phyloP scores from a whole-genome alignment of 2,329 filamentous ascomycete genomes.

The Dactylellina sp. region DNA sequence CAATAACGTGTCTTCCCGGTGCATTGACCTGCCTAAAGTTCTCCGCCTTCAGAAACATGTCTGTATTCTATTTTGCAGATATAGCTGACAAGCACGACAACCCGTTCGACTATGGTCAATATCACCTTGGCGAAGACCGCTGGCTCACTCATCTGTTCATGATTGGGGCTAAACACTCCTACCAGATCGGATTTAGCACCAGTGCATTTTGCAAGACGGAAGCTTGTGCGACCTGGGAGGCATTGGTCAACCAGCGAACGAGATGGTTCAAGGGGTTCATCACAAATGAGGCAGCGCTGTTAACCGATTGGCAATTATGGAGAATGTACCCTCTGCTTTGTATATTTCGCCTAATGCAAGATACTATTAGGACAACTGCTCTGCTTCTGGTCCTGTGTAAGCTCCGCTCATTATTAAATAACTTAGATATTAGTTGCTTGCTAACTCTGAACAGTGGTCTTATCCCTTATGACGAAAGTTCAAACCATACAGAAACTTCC shows the following conservation, averaged over 20 bases:
- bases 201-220: constrained; percentile 99
- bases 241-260: constrained; percentile 90
- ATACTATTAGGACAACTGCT: constrained; percentile 94
- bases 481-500: constrained; percentile 82
- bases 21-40: constrained; percentile 96
- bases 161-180: constrained; percentile 91
- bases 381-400: constrained; percentile 73
- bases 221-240: constrained; percentile 77
- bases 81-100: constrained; percentile 96
- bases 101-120: constrained; percentile 95
- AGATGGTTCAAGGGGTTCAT: constrained; percentile 98
- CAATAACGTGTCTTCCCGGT: constrained; percentile 93
- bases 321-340: constrained; percentile 87
- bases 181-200: constrained; percentile 98
- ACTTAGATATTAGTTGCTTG: neutral
- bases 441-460: constrained; percentile 74
- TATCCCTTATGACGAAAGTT: constrained; percentile 86
- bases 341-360: constrained; percentile 90
- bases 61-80: constrained; percentile 97
- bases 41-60: constrained; percentile 95
- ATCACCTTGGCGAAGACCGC: constrained; percentile 91
- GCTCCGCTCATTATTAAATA: neutral
- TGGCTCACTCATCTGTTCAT: constrained; percentile 99
- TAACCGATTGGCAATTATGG: constrained; percentile 94
- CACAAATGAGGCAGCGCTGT: constrained; percentile 97